Conservation (phyloP, 148 eudicot species). For the Rheum nobile region DNA sequence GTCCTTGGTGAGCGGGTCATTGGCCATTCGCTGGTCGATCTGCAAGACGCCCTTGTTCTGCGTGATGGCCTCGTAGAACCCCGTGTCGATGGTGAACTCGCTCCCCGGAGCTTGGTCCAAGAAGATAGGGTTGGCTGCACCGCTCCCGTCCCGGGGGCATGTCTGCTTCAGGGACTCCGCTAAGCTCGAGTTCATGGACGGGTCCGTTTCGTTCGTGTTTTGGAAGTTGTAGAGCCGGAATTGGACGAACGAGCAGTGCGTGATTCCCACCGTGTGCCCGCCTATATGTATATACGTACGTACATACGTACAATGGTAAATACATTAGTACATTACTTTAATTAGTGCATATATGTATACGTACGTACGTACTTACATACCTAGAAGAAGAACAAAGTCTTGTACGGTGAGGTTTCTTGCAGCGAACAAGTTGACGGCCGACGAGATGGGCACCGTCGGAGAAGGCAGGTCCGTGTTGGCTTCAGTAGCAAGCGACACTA, state of each 20-base stretch:
- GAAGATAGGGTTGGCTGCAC: conserved; percentile 3
- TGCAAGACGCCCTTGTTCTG: conserved; percentile 14
- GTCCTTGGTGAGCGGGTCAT: conserved; percentile 5
- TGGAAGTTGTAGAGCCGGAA: conserved; percentile 16
- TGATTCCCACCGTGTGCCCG: conserved; percentile 13
- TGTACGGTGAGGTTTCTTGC: neutral
- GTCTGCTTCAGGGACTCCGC: conserved; percentile 7
- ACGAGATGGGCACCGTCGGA: conserved; percentile 2
- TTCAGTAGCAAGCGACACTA: conserved; percentile 22
- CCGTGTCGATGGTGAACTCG: conserved; percentile 13
- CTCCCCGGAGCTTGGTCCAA: conserved; percentile 11
- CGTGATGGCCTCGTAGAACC: conserved; percentile 12
- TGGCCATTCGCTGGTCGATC: conserved; percentile 15
- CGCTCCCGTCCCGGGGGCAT: conserved; percentile 6
- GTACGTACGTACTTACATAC: no score
- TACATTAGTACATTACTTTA: no score
- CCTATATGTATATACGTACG: neutral
- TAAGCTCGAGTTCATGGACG: conserved; percentile 14
- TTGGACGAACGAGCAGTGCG: conserved; percentile 18
- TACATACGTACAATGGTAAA: no score
- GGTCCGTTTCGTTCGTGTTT: conserved; percentile 13
- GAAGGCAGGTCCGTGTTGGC: conserved; percentile 22
- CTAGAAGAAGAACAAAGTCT: conserved; percentile 8
- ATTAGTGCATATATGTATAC: no score
- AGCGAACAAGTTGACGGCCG: neutral